Evolutionary conservation across 2,329 filamentous ascomycete species (phyloP).

Genomic region (Botrytis cinerea): DNA sequence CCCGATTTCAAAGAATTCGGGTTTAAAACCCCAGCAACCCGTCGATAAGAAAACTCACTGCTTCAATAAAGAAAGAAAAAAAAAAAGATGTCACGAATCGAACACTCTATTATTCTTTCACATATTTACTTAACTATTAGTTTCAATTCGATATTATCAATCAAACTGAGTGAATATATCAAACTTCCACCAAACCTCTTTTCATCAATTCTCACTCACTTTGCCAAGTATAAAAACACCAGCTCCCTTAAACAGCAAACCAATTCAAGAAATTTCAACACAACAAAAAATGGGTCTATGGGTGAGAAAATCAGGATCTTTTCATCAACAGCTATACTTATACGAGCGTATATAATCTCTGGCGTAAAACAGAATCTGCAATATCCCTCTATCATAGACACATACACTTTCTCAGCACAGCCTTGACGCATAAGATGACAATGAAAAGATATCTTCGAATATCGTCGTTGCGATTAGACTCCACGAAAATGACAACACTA

Average conservation of each 20-base stretch:
- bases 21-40: not conserved
- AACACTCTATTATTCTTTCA: not conserved
- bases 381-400: not conserved
- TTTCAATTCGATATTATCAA: not conserved
- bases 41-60: not conserved
- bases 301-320: no score
- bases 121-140: rapidly evolving
- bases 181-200: not conserved
- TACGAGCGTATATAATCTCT: not conserved
- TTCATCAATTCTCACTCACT: not conserved
- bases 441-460: not conserved
- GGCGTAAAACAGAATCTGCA: rapidly evolving
- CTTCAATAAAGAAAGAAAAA: not conserved
- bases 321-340: no score
- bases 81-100: not conserved
- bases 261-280: not conserved
- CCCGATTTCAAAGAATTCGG: not conserved
- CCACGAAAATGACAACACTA: not conserved
- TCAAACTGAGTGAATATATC: not conserved
- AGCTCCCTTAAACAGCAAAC: not conserved
- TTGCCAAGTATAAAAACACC: not conserved
- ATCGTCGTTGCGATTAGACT: rapidly evolving
- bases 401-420: not conserved
- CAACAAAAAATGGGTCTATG: no score
- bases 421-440: rapidly evolving